phyloP scores from a whole-genome alignment of 805 yeast species.

The Candida sanyiensis region DNA sequence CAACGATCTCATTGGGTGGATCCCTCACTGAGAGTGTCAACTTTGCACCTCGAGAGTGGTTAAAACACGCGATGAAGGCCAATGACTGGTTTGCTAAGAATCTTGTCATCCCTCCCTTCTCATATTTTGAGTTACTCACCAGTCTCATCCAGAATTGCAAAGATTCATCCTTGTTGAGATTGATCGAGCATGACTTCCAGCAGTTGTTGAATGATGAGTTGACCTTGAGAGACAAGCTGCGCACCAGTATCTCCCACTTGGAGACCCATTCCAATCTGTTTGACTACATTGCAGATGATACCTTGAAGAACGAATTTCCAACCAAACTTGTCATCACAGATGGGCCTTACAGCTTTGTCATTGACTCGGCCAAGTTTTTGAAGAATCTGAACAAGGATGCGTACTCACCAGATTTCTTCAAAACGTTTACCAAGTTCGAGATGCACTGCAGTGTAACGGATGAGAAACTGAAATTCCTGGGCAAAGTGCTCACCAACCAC shows the following conservation, averaged over 20 bases:
- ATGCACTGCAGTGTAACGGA: conserved; percentile 47
- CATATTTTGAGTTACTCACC: conserved; percentile 41
- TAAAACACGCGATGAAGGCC: conserved; percentile 42
- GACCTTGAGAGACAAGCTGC: conserved; percentile 33
- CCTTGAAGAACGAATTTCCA: conserved; percentile 46
- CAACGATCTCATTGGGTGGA: conserved; percentile 49
- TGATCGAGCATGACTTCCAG: conserved; percentile 31
- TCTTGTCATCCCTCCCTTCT: conserved; percentile 46
- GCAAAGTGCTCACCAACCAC: conserved; percentile 33
- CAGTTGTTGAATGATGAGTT: conserved; percentile 39
- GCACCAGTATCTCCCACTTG: conserved; percentile 27
- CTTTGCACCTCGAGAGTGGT: conserved; percentile 53
- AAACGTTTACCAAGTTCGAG: conserved; percentile 28
- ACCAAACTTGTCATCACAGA: conserved; percentile 41
- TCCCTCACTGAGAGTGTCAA: conserved; percentile 49
- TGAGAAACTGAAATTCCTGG: conserved; percentile 39
- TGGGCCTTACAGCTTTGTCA: conserved; percentile 28
- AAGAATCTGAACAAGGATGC: conserved; percentile 8
- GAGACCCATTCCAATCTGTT: conserved; percentile 32
- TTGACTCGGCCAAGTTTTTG: conserved; percentile 30
- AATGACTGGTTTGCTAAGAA: conserved; percentile 47
- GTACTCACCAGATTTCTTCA: conserved; percentile 11
- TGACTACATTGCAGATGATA: conserved; percentile 50
- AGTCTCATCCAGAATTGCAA: conserved; percentile 40
- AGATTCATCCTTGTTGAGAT: conserved; percentile 32